Base-by-base conservation (phyloP, 345 rosid genomes). In the Pugionium cornutum region DNA sequence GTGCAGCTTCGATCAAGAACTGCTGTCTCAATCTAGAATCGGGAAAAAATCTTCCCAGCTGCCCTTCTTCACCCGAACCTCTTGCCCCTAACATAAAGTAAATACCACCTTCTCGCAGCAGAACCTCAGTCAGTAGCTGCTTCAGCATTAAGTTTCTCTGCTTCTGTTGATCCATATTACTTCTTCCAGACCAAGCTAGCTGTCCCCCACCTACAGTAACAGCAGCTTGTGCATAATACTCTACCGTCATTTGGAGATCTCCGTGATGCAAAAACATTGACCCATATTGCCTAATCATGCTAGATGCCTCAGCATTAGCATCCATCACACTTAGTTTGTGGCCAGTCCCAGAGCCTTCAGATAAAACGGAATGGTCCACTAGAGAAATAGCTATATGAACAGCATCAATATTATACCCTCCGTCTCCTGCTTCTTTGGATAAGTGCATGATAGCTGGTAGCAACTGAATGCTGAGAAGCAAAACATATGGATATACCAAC, bases 141-240 rank as follows among this genome's bases (percentile, higher is more conserved):
- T 83, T 88, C 77, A 90, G 81, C 92, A 91, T 90, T 76, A 88
- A 57, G 64, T 72, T 80, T 83, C 84, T 88, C 81, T 91, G 97
- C 76, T 96, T 88, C 64, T 81, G 91, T 76, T 94, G 99, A 83
- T 94, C 97, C 11, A 72, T 62, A 57, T 62, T 80, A 58, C 81
- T 84, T 82, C 91, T 88, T 42, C 96, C 96, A 39, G 88, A 71
- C 97, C 97, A 88, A 32, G 92, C 89, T 50, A 80, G 54, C 64
- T 81, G 89, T 36, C 99, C 99, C 66, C 99, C 99, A 52, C 96
- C 97, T 47, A 90, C 87, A 39, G 89, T 82, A 58, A 91, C 89
- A 66, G 99, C 95, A 73, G 99, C 99, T 83, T 90, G 97, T 58
- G 89, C 96, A 68, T 88, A 94, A 77, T 94, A 94, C 72, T 90